Evolutionary conservation across 2,329 filamentous ascomycete genomes (phyloP).

Genomic region (Huntiella omanensis): DNA sequence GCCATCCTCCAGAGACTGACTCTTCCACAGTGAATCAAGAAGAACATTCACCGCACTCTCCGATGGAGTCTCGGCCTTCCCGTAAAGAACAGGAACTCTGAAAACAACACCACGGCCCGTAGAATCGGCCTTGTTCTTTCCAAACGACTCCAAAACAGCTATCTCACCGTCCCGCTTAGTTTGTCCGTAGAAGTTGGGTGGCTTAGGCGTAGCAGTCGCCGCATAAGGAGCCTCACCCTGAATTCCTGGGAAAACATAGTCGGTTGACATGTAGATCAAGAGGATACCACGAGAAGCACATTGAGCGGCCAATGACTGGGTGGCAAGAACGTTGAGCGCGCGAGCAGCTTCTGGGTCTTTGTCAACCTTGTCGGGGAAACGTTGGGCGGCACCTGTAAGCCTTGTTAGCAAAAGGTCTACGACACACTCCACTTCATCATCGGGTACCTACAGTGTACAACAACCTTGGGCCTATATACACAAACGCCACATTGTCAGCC

Average conservation of each 20-base stretch:
- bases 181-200: constrained; percentile 57
- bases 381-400: constrained; percentile 57
- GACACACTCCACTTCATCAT: neutral
- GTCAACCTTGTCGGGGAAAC: constrained; percentile 73
- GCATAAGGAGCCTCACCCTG: constrained; percentile 74
- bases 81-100: constrained; percentile 71
- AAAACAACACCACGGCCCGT: constrained; percentile 47
- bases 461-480: constrained; percentile 45
- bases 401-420: neutral
- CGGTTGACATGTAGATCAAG: constrained; percentile 63
- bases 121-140: constrained; percentile 24
- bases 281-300: constrained; percentile 42
- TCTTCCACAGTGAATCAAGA: constrained; percentile 57
- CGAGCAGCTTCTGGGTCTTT: constrained; percentile 57
- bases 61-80: constrained; percentile 45
- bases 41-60: constrained; percentile 75
- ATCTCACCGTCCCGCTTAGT: constrained; percentile 41
- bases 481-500: neutral
- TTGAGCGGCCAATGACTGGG: constrained; percentile 44
- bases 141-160: constrained; percentile 46
- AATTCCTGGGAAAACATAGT: constrained; percentile 59
- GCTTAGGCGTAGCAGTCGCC: constrained; percentile 39
- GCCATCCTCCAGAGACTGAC: constrained; percentile 47
- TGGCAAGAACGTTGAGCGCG: constrained; percentile 56
- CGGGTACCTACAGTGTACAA: constrained; percentile 53